A percentile compares a stretch with the other conserved stretches of the same genome.
phyloP scores from a whole-genome alignment of 352 stramenopile species.

The Globisporangium orthogonon region DNA sequence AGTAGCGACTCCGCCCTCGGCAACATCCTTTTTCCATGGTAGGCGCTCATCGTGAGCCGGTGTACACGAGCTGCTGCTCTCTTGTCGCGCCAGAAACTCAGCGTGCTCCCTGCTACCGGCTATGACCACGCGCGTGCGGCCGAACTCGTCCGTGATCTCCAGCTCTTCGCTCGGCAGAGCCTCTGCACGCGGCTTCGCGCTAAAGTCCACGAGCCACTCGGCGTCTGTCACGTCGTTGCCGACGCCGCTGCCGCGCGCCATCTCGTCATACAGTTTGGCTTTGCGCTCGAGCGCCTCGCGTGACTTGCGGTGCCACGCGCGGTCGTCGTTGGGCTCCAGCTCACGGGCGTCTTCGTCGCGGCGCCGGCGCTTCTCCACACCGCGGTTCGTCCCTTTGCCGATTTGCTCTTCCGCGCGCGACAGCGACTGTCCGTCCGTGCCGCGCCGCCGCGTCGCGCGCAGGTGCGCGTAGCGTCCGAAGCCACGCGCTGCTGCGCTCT shows the following conservation, averaged over 20 bases:
- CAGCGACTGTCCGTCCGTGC: constrained; percentile 11
- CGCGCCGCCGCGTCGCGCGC: constrained; percentile 19
- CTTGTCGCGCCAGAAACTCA: constrained; percentile 10
- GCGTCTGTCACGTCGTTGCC: constrained; percentile 3
- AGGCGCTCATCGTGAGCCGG: background rate
- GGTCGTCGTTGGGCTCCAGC: constrained; percentile 49
- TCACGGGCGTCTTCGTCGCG: constrained; percentile 43
- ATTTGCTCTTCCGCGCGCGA: constrained; percentile 16
- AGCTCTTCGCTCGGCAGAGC: constrained; percentile 8
- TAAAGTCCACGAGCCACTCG: constrained; percentile 71
- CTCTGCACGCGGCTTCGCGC: constrained; percentile 30
- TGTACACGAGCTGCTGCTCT: constrained; percentile 1
- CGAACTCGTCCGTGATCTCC: constrained; percentile 60
- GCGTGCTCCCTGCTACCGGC: constrained; percentile 30
- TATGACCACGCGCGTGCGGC: constrained; percentile 34
- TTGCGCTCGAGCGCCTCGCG: constrained; percentile 60
- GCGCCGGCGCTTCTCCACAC: constrained; percentile 45
- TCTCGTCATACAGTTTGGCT: constrained; percentile 68
- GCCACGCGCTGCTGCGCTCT: constrained; percentile 1
- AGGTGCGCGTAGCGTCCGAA: constrained; percentile 46
- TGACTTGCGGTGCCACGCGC: constrained; percentile 50
- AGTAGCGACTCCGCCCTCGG: too few species aligned
- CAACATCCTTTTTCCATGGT: background rate
- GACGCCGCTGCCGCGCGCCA: constrained; percentile 24
- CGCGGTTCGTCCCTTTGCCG: constrained; percentile 32